Conservation (phyloP, 495 filamentous ascomycete genomes). For the Melanomma pulvis-pyrius region DNA sequence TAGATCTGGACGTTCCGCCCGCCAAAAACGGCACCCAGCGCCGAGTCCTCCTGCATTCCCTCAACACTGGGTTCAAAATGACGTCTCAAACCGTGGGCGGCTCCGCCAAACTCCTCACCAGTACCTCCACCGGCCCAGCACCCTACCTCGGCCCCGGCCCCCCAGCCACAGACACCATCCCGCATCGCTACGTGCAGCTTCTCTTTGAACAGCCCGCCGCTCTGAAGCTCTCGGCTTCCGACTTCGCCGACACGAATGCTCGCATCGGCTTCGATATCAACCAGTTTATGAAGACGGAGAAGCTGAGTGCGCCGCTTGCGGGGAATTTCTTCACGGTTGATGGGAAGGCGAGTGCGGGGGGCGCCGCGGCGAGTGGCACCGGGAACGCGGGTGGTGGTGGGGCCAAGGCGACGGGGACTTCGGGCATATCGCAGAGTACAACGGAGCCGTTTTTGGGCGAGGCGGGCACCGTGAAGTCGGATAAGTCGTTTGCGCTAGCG, state of each 20-base stretch:
- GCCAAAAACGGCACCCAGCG: conserved; percentile 10
- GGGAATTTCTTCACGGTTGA: conserved; percentile 35
- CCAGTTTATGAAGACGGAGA: conserved; percentile 19
- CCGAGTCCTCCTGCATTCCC: conserved; percentile 32
- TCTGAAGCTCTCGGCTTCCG: conserved; percentile 12
- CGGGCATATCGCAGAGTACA: conserved; percentile 23
- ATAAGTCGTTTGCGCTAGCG: not conserved
- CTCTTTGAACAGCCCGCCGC: conserved; percentile 27
- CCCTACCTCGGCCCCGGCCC: conserved; percentile 26
- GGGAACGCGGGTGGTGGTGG: conserved; percentile 17
- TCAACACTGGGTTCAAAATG: conserved; percentile 32
- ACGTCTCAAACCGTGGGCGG: conserved; percentile 11
- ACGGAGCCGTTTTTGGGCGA: conserved; percentile 25
- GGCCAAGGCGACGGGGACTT: conserved; percentile 15
- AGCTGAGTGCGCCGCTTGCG: conserved; percentile 22
- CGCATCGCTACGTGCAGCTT: conserved; percentile 34
- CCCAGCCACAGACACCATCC: conserved; percentile 23
- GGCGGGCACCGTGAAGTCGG: conserved; percentile 7
- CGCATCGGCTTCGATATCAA: conserved; percentile 30
- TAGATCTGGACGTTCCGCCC: conserved; percentile 36
- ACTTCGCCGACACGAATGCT: conserved; percentile 10
- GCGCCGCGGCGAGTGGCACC: conserved; percentile 1
- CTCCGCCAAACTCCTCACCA: conserved; percentile 17
- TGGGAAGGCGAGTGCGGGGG: conserved; percentile 17
- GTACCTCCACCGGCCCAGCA: conserved; percentile 18